Percentiles rank a stretch among this genome's conserved stretches.
These are phyloP conservation scores for Euphrasia arctica DNA, from an alignment of 305 asterid species.

Conservation along the genomic window DNA sequence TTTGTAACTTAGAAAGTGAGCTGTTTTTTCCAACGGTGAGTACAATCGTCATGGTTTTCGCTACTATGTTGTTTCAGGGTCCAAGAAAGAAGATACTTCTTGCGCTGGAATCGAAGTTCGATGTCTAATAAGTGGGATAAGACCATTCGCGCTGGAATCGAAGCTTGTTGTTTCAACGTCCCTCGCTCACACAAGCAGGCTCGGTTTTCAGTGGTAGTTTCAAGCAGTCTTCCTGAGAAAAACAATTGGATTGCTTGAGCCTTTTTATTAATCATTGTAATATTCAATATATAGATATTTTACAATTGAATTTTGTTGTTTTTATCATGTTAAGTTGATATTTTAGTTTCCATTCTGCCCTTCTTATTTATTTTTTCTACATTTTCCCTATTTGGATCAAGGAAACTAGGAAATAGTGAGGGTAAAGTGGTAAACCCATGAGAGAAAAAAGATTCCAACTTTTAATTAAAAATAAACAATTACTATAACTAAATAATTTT, in stretches of 20 bases:
- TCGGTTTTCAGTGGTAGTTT: constrained; percentile 27
- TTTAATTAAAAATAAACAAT: too few species aligned
- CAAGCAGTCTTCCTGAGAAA: constrained; percentile 11
- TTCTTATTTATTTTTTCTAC: background rate
- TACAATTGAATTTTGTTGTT: constrained; percentile 21
- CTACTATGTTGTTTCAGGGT: constrained; percentile 52
- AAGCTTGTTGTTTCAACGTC: constrained; percentile 9
- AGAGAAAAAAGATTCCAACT: too few species aligned
- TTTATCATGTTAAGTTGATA: constrained; percentile 18
- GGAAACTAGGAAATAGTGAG: too few species aligned
- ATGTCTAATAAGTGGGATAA: constrained; percentile 22
- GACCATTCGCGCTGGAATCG: constrained; percentile 13
- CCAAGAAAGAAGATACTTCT: constrained; percentile 83
- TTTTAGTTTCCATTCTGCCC: constrained; percentile 3
- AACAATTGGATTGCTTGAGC: constrained; percentile 19
- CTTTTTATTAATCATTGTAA: constrained; percentile 25
- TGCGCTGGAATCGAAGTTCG: constrained; percentile 67
- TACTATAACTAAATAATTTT: too few species aligned
- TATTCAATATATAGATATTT: constrained; percentile 22
- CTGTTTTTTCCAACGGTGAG: background rate
- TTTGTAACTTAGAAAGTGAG: too few species aligned
- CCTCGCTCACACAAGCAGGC: constrained; percentile 27
- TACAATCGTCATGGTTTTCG: background rate
- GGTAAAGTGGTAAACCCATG: too few species aligned
- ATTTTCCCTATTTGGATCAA: background rate